Percentiles rank a stretch among this genome's conserved stretches.
Conservation (phyloP, 257 asterid species). For the Anisodus tanguticus region DNA sequence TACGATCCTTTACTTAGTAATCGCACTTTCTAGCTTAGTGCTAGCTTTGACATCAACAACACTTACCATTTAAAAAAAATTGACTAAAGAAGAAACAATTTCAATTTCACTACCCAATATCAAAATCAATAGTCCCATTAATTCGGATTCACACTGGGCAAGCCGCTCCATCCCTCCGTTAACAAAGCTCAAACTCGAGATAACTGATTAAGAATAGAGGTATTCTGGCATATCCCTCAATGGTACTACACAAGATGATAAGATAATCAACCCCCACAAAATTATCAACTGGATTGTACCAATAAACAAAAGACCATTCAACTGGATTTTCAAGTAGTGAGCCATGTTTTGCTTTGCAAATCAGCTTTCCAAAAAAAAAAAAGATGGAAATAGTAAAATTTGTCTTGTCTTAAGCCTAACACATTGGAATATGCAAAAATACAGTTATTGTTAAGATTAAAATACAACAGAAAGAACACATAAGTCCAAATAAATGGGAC, state of each 20-base stretch:
- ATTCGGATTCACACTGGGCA: neutral
- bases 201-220: neutral
- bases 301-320: too few species aligned
- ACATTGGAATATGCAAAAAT: neutral
- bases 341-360: neutral
- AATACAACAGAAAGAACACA: neutral
- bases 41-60: too few species aligned
- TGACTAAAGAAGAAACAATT: too few species aligned
- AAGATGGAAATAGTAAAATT: neutral
- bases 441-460: neutral
- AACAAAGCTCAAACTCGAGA: neutral
- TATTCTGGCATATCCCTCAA: neutral
- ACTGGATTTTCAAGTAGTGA: neutral
- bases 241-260: neutral
- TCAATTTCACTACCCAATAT: too few species aligned
- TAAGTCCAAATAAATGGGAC: constrained; percentile 14
- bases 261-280: neutral
- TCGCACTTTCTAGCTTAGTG: too few species aligned
- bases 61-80: too few species aligned
- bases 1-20: too few species aligned
- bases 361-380: neutral
- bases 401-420: neutral
- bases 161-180: neutral
- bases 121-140: too few species aligned
- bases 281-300: neutral